These are phyloP conservation scores for Peronospora destructor DNA, from an alignment of 352 stramenopile species.

Conservation along the genomic window DNA sequence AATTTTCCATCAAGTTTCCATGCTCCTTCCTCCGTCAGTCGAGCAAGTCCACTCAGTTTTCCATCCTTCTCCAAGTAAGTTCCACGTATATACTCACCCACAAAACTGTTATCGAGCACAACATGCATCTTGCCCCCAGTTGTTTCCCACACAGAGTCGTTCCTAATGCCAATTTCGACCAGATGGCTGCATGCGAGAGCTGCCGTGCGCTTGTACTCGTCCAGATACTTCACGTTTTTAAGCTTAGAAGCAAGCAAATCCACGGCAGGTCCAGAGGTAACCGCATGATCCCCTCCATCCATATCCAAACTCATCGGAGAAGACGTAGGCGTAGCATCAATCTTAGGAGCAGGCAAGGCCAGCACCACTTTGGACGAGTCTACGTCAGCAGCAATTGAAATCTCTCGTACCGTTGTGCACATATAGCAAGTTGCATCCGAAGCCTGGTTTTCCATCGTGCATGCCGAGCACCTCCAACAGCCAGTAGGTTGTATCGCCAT, in stretches of 20 bases:
- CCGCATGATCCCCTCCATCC: constrained; percentile 15
- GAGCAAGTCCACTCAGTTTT: constrained; percentile 48
- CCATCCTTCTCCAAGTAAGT: constrained; percentile 70
- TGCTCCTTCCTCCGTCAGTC: constrained; percentile 35
- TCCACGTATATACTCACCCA: constrained; percentile 66
- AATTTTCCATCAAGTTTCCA: constrained; percentile 70
- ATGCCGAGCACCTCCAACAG: constrained; percentile 55
- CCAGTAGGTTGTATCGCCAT: constrained; percentile 17
- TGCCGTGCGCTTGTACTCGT: constrained; percentile 45
- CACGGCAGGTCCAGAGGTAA: constrained; percentile 4
- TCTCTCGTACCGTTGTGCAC: constrained; percentile 45
- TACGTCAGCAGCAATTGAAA: constrained; percentile 39
- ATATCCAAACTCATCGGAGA: constrained; percentile 38
- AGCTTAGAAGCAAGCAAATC: constrained; percentile 19
- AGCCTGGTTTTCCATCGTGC: constrained; percentile 75
- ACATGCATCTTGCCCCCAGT: constrained; percentile 56
- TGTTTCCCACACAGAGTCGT: constrained; percentile 57
- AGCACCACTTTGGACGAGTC: constrained; percentile 29
- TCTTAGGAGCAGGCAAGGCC: constrained; percentile 25
- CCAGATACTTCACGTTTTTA: constrained; percentile 40
- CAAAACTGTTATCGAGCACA: constrained; percentile 32
- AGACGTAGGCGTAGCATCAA: constrained; percentile 16
- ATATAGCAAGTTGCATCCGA: constrained; percentile 55
- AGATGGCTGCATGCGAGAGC: constrained; percentile 31
- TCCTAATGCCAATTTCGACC: constrained; percentile 25